Evolutionary conservation across 2,329 filamentous ascomycete species (phyloP), one percentile per base, ranked within the genome.

Genomic region (Westerdykella ornata): DNA sequence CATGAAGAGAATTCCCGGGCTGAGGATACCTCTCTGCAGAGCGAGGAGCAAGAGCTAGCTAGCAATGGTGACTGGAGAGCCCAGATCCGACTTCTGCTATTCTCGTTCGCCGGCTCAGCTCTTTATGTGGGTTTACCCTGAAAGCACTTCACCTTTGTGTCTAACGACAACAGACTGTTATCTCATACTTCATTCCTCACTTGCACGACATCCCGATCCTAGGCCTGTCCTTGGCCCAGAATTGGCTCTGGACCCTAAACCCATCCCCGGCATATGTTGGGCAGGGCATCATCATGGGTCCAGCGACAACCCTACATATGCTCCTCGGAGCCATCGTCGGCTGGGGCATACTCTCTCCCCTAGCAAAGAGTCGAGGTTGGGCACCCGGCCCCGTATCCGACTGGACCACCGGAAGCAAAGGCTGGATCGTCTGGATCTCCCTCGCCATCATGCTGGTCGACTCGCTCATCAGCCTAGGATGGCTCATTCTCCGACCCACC

Each of bases 231-330:
- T 77, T 94, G 5, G 88, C 88, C 0, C 69, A 77, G 1, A 79
- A 79, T 2, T 98, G 90, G 90, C 76, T 96, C 1, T 98, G 92
- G 92, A 92, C 87, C 1, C 72, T 98, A 5, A 98, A 98, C 52
- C 92, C 92, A 0, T 96, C 88, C 35, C 83, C 94, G n/a, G 92
- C 92, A 2, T 98, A 98, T 62, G 81, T 97, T 18, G 92, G 92
- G 0, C 92, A 98, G 68, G 92, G 92, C 9, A 94, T 98, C 47
- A 97, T 98, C 58, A 98, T 98, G 92, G 92, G 92, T 0, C 86
- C 90, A 3, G 84, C 88, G 30, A 98, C 92, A 0, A 97, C 90
- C 3, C 75, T 94, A 39, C 90, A 97, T 54, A 98, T 98, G 92
- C 76, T 95, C 1, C 70, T 97, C 2, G 92, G 92, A 4, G 89